phyloP scores from a whole-genome alignment of 192 early-diverging fungal genomes.

The Coemansia reversa region DNA sequence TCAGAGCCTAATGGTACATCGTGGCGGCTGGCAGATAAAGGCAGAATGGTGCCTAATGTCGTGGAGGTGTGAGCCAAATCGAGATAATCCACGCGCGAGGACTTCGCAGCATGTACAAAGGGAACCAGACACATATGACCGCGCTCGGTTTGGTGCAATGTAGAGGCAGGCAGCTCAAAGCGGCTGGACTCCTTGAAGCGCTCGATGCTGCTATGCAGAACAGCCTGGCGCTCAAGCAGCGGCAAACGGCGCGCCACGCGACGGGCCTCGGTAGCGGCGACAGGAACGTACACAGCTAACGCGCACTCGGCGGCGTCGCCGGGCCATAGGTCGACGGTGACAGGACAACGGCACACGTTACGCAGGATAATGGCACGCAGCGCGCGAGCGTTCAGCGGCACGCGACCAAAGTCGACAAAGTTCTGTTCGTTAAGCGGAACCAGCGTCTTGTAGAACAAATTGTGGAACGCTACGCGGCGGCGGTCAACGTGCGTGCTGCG shows the following conservation, averaged over 20 bases:
- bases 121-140: conserved; percentile 45
- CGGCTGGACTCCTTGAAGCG: conserved; percentile 33
- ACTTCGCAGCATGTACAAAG: conserved; percentile 11
- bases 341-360: conserved; percentile 66
- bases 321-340: conserved; percentile 38
- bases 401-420: conserved; percentile 92
- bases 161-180: background rate
- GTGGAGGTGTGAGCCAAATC: conserved; percentile 18
- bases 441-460: conserved; percentile 88
- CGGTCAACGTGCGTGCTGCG: conserved; percentile 94
- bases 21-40: no score
- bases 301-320: conserved; percentile 28
- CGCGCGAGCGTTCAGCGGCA: conserved; percentile 77
- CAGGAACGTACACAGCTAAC: background rate
- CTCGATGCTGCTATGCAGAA: conserved; percentile 45
- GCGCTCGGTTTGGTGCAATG: conserved; percentile 15
- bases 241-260: conserved; percentile 33
- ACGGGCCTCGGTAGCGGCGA: conserved; percentile 20
- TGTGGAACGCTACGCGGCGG: conserved; percentile 95
- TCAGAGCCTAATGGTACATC: no score
- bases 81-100: conserved; percentile 32
- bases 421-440: conserved; percentile 80
- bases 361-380: conserved; percentile 80
- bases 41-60: background rate
- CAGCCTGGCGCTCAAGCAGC: conserved; percentile 49